Conservation (phyloP, 805 yeast genomes). For the Candida maltosa region DNA sequence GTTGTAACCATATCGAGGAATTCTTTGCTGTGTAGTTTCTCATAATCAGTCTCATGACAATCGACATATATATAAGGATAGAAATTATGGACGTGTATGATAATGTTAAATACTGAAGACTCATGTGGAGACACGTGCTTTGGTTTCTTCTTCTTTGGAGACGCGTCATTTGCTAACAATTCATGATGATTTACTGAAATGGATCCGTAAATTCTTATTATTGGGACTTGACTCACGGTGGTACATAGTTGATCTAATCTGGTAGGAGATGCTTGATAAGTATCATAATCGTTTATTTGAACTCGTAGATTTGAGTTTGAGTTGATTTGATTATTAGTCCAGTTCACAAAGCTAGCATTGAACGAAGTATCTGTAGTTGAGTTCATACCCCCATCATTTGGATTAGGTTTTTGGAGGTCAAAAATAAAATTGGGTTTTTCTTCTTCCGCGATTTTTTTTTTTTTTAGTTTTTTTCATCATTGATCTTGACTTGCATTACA, state of each 20-base stretch:
- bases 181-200: constrained; percentile 57
- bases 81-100: constrained; percentile 77
- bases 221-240: constrained; percentile 57
- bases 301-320: constrained; percentile 24
- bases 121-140: too few species aligned
- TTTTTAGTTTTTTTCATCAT: too few species aligned
- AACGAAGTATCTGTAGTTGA: constrained; percentile 1
- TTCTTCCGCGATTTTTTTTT: too few species aligned
- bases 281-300: constrained; percentile 63
- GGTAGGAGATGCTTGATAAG: constrained; percentile 59
- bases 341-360: constrained; percentile 2
- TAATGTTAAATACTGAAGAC: constrained; percentile 19
- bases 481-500: too few species aligned
- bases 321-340: neutral
- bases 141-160: constrained; percentile 7
- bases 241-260: constrained; percentile 45
- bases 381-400: too few species aligned
- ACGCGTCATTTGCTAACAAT: constrained; percentile 13
- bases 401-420: too few species aligned
- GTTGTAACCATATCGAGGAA: constrained; percentile 32
- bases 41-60: constrained; percentile 41
- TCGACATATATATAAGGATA: constrained; percentile 78
- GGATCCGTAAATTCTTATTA: constrained; percentile 75
- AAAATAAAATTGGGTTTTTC: too few species aligned
- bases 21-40: neutral